phyloP scores from a whole-genome alignment of 192 early-diverging fungal species.

The Coemansia sp. region DNA sequence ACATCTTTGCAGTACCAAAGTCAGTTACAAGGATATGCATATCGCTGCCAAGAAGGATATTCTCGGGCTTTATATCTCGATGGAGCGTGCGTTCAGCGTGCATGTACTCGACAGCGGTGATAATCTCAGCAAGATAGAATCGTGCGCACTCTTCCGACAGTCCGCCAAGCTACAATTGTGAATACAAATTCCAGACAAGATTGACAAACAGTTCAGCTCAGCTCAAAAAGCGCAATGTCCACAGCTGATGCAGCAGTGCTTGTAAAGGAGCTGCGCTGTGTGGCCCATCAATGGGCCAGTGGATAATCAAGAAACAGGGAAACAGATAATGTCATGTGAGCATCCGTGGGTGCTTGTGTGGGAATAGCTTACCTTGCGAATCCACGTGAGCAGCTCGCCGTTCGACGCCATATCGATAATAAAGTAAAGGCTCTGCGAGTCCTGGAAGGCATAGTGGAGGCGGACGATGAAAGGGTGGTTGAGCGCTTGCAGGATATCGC shows the following conservation, averaged over 20 bases:
- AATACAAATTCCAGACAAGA: neutral
- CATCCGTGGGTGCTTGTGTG: neutral
- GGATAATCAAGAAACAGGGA: constrained; percentile 9
- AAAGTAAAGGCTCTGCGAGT: constrained; percentile 87
- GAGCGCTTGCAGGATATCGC: constrained; percentile 80
- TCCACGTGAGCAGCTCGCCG: constrained; percentile 86
- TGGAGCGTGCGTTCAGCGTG: constrained; percentile 86
- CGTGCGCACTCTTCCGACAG: constrained; percentile 63
- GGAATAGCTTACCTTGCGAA: constrained; percentile 62
- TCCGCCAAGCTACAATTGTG: constrained; percentile 58
- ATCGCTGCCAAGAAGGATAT: constrained; percentile 81
- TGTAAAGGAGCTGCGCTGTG: no score
- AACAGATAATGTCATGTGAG: no score
- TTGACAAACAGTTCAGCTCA: constrained; percentile 5
- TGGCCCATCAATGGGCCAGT: constrained; percentile 1
- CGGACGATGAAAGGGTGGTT: constrained; percentile 89
- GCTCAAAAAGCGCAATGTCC: no score
- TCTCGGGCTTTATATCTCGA: constrained; percentile 96
- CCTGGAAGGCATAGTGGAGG: constrained; percentile 96
- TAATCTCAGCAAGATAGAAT: constrained; percentile 88
- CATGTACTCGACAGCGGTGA: constrained; percentile 84
- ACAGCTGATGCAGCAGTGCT: no score
- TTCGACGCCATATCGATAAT: constrained; percentile 86
- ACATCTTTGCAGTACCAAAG: constrained; percentile 85
- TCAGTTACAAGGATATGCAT: constrained; percentile 96